Conservation (phyloP, 352 stramenopile species). For the Phytophthora sansomeana region DNA sequence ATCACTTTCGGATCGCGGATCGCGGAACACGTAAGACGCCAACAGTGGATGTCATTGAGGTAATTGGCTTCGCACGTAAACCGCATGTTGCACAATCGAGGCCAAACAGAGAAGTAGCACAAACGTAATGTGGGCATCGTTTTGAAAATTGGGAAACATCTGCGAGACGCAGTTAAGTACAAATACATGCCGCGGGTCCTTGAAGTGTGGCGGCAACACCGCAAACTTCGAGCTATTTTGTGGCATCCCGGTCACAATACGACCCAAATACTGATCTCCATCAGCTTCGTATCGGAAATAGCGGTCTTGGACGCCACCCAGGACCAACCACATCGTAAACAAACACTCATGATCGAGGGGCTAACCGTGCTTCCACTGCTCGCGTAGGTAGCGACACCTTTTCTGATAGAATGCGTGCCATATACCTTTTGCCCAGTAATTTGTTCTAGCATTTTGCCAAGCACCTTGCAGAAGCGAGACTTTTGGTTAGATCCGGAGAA, state of each 20-base stretch:
- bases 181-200: background rate
- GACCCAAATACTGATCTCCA: slow-evolving; percentile 3
- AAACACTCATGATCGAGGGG: no score
- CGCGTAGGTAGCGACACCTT: no score
- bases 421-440: no score
- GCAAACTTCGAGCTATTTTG: background rate
- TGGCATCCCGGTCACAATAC: background rate
- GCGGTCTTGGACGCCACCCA: background rate
- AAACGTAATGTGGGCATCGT: background rate
- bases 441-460: no score
- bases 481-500: no score
- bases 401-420: no score
- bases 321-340: no score
- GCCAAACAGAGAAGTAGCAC: slow-evolving; percentile 7
- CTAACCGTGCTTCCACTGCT: no score
- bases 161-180: background rate
- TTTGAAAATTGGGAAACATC: background rate
- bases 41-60: slow-evolving; percentile 1
- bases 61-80: background rate
- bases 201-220: background rate
- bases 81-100: background rate
- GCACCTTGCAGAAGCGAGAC: no score
- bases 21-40: background rate
- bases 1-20: no score
- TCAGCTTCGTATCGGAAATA: background rate